Conservation (phyloP, 176 grass and related monocot species). For the Carex scoparia region DNA sequence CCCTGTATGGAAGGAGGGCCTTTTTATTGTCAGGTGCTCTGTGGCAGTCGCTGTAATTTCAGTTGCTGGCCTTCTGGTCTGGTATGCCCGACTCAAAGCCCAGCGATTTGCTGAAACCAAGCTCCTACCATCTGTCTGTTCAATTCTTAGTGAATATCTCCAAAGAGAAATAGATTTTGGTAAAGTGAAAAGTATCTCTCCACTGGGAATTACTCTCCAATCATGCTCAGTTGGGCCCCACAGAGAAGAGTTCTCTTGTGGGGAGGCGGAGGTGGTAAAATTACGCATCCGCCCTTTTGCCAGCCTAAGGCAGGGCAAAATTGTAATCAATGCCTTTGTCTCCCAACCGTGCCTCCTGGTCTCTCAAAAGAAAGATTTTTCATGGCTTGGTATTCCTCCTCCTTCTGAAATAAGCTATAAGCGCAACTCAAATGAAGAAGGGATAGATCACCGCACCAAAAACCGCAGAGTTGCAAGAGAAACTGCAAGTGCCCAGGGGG, state of each 20-base stretch:
- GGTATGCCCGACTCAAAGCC: slow-evolving; percentile 70
- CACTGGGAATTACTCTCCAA: slow-evolving; percentile 80
- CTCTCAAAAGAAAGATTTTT: slow-evolving; percentile 87
- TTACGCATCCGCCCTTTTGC: slow-evolving; percentile 75
- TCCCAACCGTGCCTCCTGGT: slow-evolving; percentile 67
- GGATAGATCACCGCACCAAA: slow-evolving; percentile 83
- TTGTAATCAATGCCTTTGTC: slow-evolving; percentile 82
- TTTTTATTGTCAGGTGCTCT: slow-evolving; percentile 88
- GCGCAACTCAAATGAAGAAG: slow-evolving; percentile 70
- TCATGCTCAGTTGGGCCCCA: slow-evolving; percentile 87
- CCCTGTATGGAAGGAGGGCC: slow-evolving; percentile 74
- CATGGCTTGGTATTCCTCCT: slow-evolving; percentile 75
- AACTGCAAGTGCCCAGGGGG: slow-evolving; percentile 34
- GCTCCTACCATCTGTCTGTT: slow-evolving; percentile 72
- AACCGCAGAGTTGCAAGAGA: slow-evolving; percentile 78
- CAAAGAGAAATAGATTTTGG: slow-evolving; percentile 85
- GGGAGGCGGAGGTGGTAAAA: slow-evolving; percentile 64
- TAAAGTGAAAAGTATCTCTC: slow-evolving; percentile 72
- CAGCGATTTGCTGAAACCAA: slow-evolving; percentile 63
- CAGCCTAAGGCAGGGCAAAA: slow-evolving; percentile 65
- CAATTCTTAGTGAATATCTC: slow-evolving; percentile 63
- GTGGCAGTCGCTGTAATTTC: slow-evolving; percentile 65
- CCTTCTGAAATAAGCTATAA: slow-evolving; percentile 43
- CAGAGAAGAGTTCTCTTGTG: slow-evolving; percentile 83
- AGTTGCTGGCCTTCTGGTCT: slow-evolving; percentile 61